Evolutionary conservation across 2,329 filamentous ascomycete genomes (phyloP), one percentile per base, ranked within the genome.

Genomic region (Aureobasidium sp.): DNA sequence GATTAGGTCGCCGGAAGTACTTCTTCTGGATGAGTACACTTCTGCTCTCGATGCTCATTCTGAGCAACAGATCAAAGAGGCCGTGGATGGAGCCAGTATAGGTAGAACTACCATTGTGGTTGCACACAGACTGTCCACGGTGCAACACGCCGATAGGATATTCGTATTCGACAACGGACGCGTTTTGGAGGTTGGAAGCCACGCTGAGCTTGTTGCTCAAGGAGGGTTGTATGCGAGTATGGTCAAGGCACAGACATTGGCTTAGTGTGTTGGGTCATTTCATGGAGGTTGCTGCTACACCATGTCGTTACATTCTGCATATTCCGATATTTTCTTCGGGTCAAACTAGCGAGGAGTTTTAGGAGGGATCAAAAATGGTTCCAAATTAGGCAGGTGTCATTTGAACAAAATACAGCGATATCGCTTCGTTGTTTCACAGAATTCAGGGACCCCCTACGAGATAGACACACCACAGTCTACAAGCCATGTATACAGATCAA

Each of bases 141-240:
- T 92, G 25, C 88, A 89, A 72, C 87, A 91, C 66, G 88, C 89
- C 1, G 86, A 93, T 71, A 77, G 86, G n/a, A 92, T 92, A 45
- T 90, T 89, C 67, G 88, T 93, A 0, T 83, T 94, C 51, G 87
- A 88, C 11, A 81, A 85, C 63, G 84, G 86, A 29, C 81, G 72
- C 27, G 79, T 88, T 41, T 75, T 84, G 1, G 85, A 88, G 68
- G 74, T 77, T 61, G 85, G 87, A n/a, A 80, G 79, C 25, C 85
- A 88, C 68, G 75, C 77, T 5, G 82, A 86, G 67, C 73, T 88
- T 65, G 74, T 87, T 14, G 73, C 72, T 25, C 68, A 70, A 39
- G 77, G 75, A 44, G 74, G 73, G 2, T 71, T 78, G 49, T 81
- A 80, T 62, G 68, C 70, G 16, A 69, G 69, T 61, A 72, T 74